These are phyloP conservation scores for Herpetomonas tarakana DNA, from an alignment of 208 protist species.

Conservation along the genomic window DNA sequence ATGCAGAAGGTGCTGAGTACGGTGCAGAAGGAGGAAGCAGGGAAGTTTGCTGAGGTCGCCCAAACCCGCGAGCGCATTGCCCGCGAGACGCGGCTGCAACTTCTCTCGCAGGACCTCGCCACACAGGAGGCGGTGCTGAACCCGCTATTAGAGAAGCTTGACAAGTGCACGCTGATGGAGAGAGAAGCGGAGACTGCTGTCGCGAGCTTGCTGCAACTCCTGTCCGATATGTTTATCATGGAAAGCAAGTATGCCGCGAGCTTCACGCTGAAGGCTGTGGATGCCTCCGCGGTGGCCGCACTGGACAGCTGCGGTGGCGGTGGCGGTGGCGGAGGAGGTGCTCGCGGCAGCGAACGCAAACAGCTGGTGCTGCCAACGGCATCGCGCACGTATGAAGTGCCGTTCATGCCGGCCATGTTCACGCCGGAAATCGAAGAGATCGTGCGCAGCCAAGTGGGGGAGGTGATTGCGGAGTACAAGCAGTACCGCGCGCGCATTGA, in stretches of 20 bases:
- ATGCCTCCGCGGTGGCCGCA: conserved; percentile 10
- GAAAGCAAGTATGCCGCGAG: conserved; percentile 59
- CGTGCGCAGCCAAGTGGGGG: conserved; percentile 69
- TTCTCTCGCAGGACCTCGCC: conserved; percentile 55
- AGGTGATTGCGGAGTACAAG: conserved; percentile 64
- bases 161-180: conserved; percentile 24
- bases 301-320: conserved; percentile 2
- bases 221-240: conserved; percentile 57
- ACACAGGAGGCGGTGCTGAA: conserved; percentile 39
- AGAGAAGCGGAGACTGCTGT: conserved; percentile 18
- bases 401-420: conserved; percentile 55
- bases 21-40: conserved; percentile 50
- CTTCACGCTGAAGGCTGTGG: conserved; percentile 57
- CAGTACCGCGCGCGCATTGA: conserved; percentile 67
- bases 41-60: conserved; percentile 34
- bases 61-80: conserved; percentile 58
- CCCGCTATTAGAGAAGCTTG: conserved; percentile 50
- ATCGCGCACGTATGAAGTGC: conserved; percentile 31
- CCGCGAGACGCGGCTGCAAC: conserved; percentile 47
- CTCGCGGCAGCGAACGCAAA: background rate
- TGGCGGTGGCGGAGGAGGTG: conserved; percentile 2
- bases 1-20: conserved; percentile 58
- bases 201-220: conserved; percentile 27
- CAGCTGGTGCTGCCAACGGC: conserved; percentile 20
- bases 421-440: conserved; percentile 55